Conservation (phyloP, 2,329 filamentous ascomycete species). For the Tolypocladium endophyticum region DNA sequence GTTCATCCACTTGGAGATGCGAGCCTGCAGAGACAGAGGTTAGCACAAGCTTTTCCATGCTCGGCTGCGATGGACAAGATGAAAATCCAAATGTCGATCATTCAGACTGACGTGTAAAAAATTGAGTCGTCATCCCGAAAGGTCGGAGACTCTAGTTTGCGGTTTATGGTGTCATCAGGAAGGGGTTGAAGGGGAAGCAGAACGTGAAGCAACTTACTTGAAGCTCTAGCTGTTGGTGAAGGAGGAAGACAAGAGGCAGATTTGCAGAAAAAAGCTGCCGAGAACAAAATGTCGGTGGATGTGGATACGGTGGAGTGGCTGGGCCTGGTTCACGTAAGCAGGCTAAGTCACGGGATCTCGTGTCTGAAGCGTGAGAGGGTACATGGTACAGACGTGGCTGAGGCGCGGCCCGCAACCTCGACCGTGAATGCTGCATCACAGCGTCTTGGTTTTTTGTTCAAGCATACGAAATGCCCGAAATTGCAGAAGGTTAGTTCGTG, state of each 20-base stretch:
- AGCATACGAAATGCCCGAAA: slow-evolving; percentile 44
- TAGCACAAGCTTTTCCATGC: slow-evolving; percentile 11
- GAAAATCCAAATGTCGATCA: slow-evolving; percentile 10
- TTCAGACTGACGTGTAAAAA: slow-evolving; percentile 95
- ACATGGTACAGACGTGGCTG: neutral
- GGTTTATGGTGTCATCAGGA: slow-evolving; percentile 78
- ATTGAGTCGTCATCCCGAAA: slow-evolving; percentile 67
- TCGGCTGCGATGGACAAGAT: slow-evolving; percentile 4
- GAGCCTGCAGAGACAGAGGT: slow-evolving; percentile 5
- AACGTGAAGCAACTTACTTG: slow-evolving; percentile 13
- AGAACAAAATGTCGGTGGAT: slow-evolving; percentile 13
- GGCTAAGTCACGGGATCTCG: slow-evolving; percentile 18
- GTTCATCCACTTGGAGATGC: slow-evolving; percentile 6
- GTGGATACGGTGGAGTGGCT: slow-evolving; percentile 9
- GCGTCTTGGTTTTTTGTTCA: neutral
- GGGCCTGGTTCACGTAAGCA: slow-evolving; percentile 10
- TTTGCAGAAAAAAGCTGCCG: slow-evolving; percentile 15
- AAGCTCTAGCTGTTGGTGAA: slow-evolving; percentile 10
- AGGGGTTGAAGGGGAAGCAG: slow-evolving; percentile 11
- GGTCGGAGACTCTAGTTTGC: slow-evolving; percentile 99
- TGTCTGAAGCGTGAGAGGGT: slow-evolving; percentile 13
- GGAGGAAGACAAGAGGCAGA: slow-evolving; percentile 10
- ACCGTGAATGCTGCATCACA: neutral
- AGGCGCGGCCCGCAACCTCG: neutral
- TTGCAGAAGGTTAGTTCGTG: slow-evolving; percentile 41